Percentiles rank a stretch among this genome's conserved stretches.
Evolutionary conservation across 2,329 filamentous ascomycete genomes (phyloP).

Genomic region (Pseudogymnoascus sp.): DNA sequence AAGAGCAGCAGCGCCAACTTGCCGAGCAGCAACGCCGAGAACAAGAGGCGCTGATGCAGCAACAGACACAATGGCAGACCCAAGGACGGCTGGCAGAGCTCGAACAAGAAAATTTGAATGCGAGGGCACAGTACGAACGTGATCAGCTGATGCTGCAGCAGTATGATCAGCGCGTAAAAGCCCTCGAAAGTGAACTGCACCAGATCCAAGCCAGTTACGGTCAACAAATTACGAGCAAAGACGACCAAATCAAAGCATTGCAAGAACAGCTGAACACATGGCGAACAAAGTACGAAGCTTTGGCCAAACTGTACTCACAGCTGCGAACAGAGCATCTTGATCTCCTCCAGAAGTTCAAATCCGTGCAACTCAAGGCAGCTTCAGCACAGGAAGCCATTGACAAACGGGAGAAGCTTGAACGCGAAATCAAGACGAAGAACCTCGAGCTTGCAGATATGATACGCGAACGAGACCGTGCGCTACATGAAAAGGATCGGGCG

Average conservation of each 20-base stretch:
- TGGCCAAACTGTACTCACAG: constrained; percentile 96
- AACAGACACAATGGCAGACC: constrained; percentile 89
- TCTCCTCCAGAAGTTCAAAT: constrained; percentile 91
- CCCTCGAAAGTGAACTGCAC: constrained; percentile 76
- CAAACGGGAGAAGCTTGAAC: constrained; percentile 85
- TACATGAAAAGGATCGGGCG: constrained; percentile 88
- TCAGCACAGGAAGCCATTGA: constrained; percentile 97
- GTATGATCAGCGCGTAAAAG: constrained; percentile 91
- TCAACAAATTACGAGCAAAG: constrained; percentile 80
- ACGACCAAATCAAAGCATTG: constrained; percentile 85
- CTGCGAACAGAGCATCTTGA: constrained; percentile 91
- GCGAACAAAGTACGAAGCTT: constrained; percentile 91
- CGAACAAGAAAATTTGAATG: constrained; percentile 90
- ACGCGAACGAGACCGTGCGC: constrained; percentile 82
- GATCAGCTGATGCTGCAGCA: constrained; percentile 96
- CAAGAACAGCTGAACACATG: constrained; percentile 98
- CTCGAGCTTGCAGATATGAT: constrained; percentile 99
- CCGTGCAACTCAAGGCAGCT: constrained; percentile 89
- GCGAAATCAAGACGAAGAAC: constrained; percentile 98
- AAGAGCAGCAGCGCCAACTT: constrained; percentile 83
- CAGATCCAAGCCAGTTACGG: constrained; percentile 77
- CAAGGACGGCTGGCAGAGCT: constrained; percentile 93
- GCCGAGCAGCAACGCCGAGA: constrained; percentile 85
- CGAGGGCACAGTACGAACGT: constrained; percentile 90
- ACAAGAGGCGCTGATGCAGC: constrained; percentile 79